Conservation (phyloP, 192 early-diverging fungal genomes). For the Mortierella antarctica region DNA sequence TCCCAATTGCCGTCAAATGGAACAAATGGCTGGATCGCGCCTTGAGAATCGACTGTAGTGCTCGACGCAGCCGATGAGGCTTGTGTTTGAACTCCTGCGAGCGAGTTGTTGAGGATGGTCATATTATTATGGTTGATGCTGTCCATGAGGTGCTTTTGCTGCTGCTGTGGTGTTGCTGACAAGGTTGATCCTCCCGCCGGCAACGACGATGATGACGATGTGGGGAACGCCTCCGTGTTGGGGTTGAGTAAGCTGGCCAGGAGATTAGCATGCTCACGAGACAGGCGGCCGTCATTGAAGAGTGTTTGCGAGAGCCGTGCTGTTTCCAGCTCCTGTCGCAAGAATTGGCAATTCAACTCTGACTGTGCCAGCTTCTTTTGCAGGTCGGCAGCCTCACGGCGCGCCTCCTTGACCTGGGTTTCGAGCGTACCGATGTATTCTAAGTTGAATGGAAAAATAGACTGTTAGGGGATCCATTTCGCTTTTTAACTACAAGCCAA, state of each 20-base stretch:
- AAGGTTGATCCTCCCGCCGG: not conserved
- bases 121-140: conserved; percentile 48
- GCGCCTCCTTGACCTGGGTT: conserved; percentile 64
- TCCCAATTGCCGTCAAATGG: conserved; percentile 48
- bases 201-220: not conserved
- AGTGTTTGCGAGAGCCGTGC: conserved; percentile 42
- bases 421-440: conserved; percentile 72
- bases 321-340: conserved; percentile 44
- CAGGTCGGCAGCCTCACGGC: conserved; percentile 62
- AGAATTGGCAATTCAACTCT: conserved; percentile 42
- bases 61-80: not conserved
- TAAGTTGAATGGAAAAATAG: conserved; percentile 5
- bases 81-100: conserved; percentile 10
- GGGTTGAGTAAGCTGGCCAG: conserved; percentile 48
- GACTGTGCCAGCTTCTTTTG: conserved; percentile 55
- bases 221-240: conserved; percentile 52
- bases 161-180: conserved; percentile 19
- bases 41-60: conserved; percentile 7
- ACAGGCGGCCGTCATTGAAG: conserved; percentile 48
- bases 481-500: not conserved
- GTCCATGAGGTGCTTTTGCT: conserved; percentile 49
- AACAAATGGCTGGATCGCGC: conserved; percentile 35
- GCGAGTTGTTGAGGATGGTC: conserved; percentile 46
- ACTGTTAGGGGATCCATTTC: no score
- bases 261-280: conserved; percentile 42